These are phyloP conservation scores for Solanum pimpinellifolium DNA, from an alignment of 257 asterid genomes.

Conservation along the genomic window DNA sequence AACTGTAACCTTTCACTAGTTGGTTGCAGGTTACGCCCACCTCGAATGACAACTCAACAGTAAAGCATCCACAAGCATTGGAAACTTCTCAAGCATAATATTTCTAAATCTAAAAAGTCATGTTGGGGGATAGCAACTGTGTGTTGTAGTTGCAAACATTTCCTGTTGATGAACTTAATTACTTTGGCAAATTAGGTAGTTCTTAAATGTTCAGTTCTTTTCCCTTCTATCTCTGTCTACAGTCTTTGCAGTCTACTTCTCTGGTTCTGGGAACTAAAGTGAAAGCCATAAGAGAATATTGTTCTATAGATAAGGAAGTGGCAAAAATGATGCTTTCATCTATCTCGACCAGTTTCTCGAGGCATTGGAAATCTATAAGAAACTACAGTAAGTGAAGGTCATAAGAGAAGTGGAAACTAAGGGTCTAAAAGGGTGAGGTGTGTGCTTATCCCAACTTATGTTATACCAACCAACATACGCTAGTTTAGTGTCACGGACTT, in stretches of 20 bases:
- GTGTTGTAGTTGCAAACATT: too few relatives aligned
- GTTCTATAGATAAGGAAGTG: neutral
- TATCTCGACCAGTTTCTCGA: neutral
- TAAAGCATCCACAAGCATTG: too few relatives aligned
- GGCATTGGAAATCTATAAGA: neutral
- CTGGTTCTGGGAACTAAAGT: neutral
- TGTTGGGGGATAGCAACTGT: too few relatives aligned
- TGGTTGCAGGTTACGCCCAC: too few relatives aligned
- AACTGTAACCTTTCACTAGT: too few relatives aligned
- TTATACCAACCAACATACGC: neutral
- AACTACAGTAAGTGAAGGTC: neutral
- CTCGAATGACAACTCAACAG: too few relatives aligned
- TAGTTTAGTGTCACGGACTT: neutral
- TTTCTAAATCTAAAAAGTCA: too few relatives aligned
- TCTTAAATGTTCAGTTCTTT: neutral
- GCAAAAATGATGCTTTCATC: too few relatives aligned
- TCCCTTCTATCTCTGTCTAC: neutral
- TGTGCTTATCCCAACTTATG: neutral
- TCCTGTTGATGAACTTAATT: too few relatives aligned
- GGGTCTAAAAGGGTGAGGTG: neutral
- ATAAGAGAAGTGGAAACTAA: neutral
- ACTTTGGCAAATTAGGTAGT: too few relatives aligned
- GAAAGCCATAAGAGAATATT: neutral
- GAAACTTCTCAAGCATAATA: too few relatives aligned
- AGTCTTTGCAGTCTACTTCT: neutral